Evolutionary conservation across 2,329 filamentous ascomycete genomes (phyloP).

Genomic region (Neoarthrinium moseri): DNA sequence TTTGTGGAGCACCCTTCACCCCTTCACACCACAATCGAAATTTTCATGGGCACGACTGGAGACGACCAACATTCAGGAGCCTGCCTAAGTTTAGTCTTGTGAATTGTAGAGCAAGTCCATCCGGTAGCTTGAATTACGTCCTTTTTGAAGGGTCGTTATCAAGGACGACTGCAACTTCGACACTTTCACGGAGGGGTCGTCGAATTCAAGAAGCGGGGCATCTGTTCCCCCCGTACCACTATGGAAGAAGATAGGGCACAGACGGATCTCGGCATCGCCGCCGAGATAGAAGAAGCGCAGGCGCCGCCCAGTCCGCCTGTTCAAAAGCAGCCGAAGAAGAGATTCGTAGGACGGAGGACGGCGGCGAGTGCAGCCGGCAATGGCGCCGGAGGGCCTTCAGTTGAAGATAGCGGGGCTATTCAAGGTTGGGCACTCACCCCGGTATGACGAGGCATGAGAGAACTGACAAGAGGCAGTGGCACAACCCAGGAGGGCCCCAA

Average conservation of each 20-base stretch:
- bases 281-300: constrained; percentile 59
- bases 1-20: too few relatives aligned
- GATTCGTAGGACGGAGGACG: constrained; percentile 83
- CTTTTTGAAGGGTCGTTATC: too few relatives aligned
- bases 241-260: constrained; percentile 78
- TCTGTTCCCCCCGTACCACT: neutral
- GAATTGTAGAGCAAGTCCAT: too few relatives aligned
- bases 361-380: constrained; percentile 60
- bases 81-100: too few relatives aligned
- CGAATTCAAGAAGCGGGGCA: neutral
- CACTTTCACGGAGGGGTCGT: neutral
- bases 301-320: constrained; percentile 25
- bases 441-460: neutral
- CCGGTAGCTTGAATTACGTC: too few relatives aligned
- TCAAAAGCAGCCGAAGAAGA: constrained; percentile 77
- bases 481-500: constrained; percentile 68
- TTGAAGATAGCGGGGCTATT: constrained; percentile 63
- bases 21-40: too few relatives aligned
- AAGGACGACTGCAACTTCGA: too few relatives aligned
- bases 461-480: constrained; percentile 51
- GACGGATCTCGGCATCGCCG: constrained; percentile 68
- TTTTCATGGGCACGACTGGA: too few relatives aligned
- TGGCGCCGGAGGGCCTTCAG: constrained; percentile 31
- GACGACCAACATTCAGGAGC: too few relatives aligned
- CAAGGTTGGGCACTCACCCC: constrained; percentile 52